Conservation (phyloP, 2,329 filamentous ascomycete species). For the Aspergillus brunneoviolaceus region DNA sequence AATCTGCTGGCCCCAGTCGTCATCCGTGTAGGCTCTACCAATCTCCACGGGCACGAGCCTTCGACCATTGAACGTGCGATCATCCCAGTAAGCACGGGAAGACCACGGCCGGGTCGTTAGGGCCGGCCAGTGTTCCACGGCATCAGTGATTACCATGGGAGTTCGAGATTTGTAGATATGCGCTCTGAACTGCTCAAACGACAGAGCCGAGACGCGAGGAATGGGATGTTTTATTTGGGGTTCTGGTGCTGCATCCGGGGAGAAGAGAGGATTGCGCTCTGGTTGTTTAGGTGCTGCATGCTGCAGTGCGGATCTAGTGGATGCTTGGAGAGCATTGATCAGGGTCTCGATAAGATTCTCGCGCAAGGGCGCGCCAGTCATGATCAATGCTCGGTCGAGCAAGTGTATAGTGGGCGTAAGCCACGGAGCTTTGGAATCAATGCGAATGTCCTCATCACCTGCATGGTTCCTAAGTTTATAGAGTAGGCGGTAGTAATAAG, state of each 20-base stretch:
- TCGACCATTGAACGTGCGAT: conserved; percentile 70
- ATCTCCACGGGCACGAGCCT: conserved; percentile 84
- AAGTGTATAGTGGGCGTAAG: conserved; percentile 61
- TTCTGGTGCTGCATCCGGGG: conserved; percentile 31
- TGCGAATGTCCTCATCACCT: conserved; percentile 6
- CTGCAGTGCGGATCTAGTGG: conserved; percentile 1
- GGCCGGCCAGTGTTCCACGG: conserved; percentile 74
- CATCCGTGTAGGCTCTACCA: conserved; percentile 83
- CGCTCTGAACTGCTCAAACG: conserved; percentile 60
- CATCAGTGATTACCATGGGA: conserved; percentile 69
- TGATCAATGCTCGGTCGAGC: conserved; percentile 75
- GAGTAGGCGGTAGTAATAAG: conserved; percentile 16
- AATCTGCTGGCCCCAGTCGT: conserved; percentile 79
- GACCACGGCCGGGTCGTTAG: conserved; percentile 67
- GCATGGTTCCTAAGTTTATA: conserved; percentile 11
- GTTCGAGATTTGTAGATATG: conserved; percentile 53
- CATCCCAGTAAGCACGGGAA: conserved; percentile 70
- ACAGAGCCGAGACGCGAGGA: conserved; percentile 46
- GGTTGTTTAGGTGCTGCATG: background rate
- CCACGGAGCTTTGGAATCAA: conserved; percentile 37
- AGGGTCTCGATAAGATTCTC: conserved; percentile 45
- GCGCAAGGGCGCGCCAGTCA: conserved; percentile 65
- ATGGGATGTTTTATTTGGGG: conserved; percentile 40
- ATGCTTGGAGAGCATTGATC: conserved; percentile 32
- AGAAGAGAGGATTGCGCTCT: conserved; percentile 32